Evolutionary conservation across 2,329 filamentous ascomycete species (phyloP), one percentile per base, ranked within the genome.

Genomic region (Fusarium cicatricum): DNA sequence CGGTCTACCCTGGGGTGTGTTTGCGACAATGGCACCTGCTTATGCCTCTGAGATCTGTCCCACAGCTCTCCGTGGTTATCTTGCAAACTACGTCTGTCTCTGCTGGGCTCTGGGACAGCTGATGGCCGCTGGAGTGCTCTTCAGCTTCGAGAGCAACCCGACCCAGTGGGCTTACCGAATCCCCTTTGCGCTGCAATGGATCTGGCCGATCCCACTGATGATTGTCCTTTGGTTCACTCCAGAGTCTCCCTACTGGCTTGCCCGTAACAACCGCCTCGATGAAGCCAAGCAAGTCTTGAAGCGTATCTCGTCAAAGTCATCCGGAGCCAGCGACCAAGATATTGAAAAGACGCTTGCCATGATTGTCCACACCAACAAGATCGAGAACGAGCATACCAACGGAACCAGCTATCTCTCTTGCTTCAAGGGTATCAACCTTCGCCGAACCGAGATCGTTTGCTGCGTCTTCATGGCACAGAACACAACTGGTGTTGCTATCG

Each of bases 341-440:
- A 59, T 68, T 2, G 39, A 54, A 21, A 88, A 92, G 72, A 91
- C 89, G 0, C 52, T 76, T 21, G 70, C 72, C 38, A 69, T 74
- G 65, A 76, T 78, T 64, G 64, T 73, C 16, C 71, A 75, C 44
- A 78, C 75, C 5, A 70, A 76, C 17, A 17, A 52, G 28, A 43
- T 55, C 29, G 52, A 82, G 62, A 70, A 73, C 29, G 67, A 72
- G n/a, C 67, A 74, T 31, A 72, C 74, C 1, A 63, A 64, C 2
- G 79, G 78, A 3, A 75, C 75, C 1, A 73, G 69, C 0, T 84
- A 83, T 60, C 42, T 65, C 21, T 78, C 82, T 66, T 82, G 79
- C 60, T 82, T 84, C 68, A 76, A 74, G 19, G 76, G 75, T 8
- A 63, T 70, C 8, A 77, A 84, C 49, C 69, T 78, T 10, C 73